phyloP scores from a whole-genome alignment of 768 basidiomycete genomes.

The Xerocomellus dryophilus region DNA sequence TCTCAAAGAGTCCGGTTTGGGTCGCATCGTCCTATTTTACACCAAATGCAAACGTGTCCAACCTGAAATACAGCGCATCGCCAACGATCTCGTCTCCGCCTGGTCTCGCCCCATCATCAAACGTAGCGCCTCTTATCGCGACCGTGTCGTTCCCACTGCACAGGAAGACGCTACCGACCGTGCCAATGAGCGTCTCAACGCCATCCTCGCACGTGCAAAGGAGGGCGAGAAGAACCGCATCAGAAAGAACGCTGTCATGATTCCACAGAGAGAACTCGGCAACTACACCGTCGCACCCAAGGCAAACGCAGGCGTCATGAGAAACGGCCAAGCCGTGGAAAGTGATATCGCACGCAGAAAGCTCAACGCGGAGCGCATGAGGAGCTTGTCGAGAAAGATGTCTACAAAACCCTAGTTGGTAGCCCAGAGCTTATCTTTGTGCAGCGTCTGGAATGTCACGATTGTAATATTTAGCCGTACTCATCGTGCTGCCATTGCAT shows the following conservation, averaged over 20 bases:
- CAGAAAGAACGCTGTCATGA: conserved; percentile 77
- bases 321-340: conserved; percentile 60
- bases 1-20: conserved; percentile 88
- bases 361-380: conserved; percentile 71
- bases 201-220: conserved; percentile 65
- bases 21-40: conserved; percentile 90
- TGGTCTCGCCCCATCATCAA: conserved; percentile 95
- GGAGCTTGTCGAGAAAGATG: conserved; percentile 54
- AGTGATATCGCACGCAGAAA: conserved; percentile 70
- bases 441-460: no score
- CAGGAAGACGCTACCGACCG: conserved; percentile 39
- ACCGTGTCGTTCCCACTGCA: conserved; percentile 63
- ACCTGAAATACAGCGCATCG: conserved; percentile 74
- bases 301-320: conserved; percentile 48
- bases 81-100: conserved; percentile 75
- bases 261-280: conserved; percentile 72
- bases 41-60: conserved; percentile 91
- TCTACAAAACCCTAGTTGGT: conserved; percentile 25
- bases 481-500: no score
- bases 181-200: conserved; percentile 51
- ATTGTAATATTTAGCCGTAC: no score
- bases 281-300: conserved; percentile 80
- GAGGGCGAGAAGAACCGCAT: conserved; percentile 67
- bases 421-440: background rate
- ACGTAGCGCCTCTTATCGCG: conserved; percentile 77